Evolutionary conservation across 805 yeast genomes (phyloP).

Genomic region (Candida oleophila): DNA sequence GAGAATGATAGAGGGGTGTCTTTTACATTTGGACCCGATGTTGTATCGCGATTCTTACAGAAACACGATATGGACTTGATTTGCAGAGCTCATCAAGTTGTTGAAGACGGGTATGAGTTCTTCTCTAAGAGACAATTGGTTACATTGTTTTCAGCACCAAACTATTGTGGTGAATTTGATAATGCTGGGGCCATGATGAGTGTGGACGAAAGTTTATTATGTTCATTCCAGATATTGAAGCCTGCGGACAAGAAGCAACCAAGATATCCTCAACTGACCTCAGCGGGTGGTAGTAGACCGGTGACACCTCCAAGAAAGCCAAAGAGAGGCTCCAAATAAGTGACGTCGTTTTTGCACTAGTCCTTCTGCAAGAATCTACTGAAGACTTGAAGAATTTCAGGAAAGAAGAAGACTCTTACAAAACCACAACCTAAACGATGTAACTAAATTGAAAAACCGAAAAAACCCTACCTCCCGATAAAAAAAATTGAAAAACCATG

Average conservation of each 20-base stretch:
- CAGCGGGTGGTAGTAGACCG: constrained; percentile 47
- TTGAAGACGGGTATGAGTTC: constrained; percentile 98
- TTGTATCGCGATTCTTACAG: constrained; percentile 91
- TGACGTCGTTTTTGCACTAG: constrained; percentile 1
- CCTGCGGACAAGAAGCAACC: constrained; percentile 93
- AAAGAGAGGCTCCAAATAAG: constrained; percentile 48
- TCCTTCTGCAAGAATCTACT: neutral
- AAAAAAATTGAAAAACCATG: neutral
- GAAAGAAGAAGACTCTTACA: neutral
- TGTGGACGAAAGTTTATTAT: constrained; percentile 91
- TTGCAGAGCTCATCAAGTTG: constrained; percentile 98
- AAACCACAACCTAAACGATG: neutral
- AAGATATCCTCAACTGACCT: constrained; percentile 50
- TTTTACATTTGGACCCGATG: constrained; percentile 99
- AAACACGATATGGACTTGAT: constrained; percentile 97
- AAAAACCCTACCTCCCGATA: no score
- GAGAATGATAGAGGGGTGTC: constrained; percentile 99
- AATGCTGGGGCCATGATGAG: constrained; percentile 99
- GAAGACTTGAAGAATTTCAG: neutral
- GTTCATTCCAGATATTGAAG: constrained; percentile 94
- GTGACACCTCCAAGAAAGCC: constrained; percentile 61
- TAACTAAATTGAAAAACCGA: neutral
- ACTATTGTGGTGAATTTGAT: constrained; percentile 98
- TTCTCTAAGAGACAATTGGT: constrained; percentile 95
- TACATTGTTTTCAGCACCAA: constrained; percentile 94